phyloP scores from a whole-genome alignment of 169 alveolate species.

The Cryptosporidium meleagridis region DNA sequence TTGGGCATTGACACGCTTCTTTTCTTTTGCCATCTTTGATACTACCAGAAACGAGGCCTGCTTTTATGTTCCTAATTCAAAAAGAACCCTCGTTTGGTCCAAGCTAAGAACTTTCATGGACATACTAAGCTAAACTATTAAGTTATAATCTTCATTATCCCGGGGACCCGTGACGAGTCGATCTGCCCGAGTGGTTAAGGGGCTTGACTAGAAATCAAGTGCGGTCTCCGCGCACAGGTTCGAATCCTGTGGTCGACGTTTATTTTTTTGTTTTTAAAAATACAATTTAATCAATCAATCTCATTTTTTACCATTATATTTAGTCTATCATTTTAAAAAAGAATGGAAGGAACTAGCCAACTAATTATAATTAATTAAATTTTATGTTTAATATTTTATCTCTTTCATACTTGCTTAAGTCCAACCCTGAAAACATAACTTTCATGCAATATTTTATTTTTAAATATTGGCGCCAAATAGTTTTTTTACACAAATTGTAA shows the following conservation, averaged over 20 bases:
- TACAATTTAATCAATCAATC: background rate
- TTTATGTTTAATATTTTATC: no score
- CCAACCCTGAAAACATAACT: no score
- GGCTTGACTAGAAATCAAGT: conserved; percentile 77
- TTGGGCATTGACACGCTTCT: conserved; percentile 63
- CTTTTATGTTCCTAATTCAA: conserved; percentile 59
- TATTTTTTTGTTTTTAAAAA: background rate
- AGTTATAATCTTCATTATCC: background rate
- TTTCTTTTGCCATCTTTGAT: conserved; percentile 40
- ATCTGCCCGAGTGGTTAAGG: conserved; percentile 78
- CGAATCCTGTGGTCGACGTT: conserved; percentile 77
- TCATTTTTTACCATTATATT: background rate
- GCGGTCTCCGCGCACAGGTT: conserved; percentile 79
- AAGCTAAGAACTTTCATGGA: conserved; percentile 26
- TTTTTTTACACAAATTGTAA: background rate
- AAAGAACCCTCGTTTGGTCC: conserved; percentile 50
- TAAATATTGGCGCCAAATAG: background rate
- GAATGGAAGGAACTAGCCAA: background rate
- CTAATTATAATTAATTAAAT: no score
- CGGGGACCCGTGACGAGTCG: conserved; percentile 13
- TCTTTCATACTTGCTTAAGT: no score
- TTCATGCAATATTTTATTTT: background rate
- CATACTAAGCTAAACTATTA: background rate
- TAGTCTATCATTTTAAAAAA: background rate
- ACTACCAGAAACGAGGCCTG: conserved; percentile 56